Base-by-base conservation (phyloP, 139 green algal species). In the Asterochloris sp. region DNA sequence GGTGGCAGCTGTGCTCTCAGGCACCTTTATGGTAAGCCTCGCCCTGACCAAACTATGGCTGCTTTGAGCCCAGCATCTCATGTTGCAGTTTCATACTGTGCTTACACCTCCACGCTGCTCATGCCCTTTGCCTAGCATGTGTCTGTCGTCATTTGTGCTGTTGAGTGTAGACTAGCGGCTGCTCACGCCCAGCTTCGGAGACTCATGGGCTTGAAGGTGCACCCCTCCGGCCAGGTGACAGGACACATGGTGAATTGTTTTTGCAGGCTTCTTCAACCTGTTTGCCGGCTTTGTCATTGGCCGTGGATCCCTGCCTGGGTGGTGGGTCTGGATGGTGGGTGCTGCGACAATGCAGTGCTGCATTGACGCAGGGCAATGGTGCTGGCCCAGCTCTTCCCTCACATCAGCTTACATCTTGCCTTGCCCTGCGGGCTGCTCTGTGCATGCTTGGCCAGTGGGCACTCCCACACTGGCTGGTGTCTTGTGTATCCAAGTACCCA, bases 241-340 rank as follows among this genome's bases (percentile, higher is more conserved):
- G 6, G 38, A 54, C 38, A 54, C 38, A 54, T 6, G 2, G 38
- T 6, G 38, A 10, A 54, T 54, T 54, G 38, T 54, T 54, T 2
- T 54, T 54, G 38, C 38, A 54, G 38, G 38, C 13, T 28, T 74
- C 64, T 77, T 74, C 69, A 79, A 79, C 60, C 69, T 85, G 63
- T 85, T 85, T 85, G 82, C 74, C 38, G 82, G 82, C 16, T 85
- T 85, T 66, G 61, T 85, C 64, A 77, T 85, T n/a, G 24, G 66
- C 19, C 19, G 68, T 17, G 66, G 66, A 68, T 13, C 38, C 11
- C 66, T 76, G 28, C 78, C 78, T 47, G 68, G 78, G 29, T 83
- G 78, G 78, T 83, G 78, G 67, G 60, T 83, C 16, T 83, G 77
- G 77, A 62, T 81, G 63, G 73, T 62, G 14, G 9, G 10, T 13